Percentiles rank a stretch among this genome's conserved stretches.
Evolutionary conservation across 345 rosid species (phyloP).

Genomic region (Conringia planisiliqua): DNA sequence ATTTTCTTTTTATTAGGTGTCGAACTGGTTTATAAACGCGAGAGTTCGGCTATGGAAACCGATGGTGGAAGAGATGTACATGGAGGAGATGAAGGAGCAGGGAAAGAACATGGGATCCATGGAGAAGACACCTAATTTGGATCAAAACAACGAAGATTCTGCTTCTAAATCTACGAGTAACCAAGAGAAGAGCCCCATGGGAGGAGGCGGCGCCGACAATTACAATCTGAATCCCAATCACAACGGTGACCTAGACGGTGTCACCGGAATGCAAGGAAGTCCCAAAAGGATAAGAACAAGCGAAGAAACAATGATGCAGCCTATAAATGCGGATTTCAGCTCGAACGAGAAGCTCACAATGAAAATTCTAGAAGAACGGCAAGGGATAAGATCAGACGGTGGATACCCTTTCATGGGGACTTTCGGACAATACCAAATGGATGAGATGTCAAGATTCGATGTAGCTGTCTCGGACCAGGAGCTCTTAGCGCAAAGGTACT

Average conservation of each 20-base stretch:
- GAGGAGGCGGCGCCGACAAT: conserved; percentile 42
- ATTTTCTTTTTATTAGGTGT: conserved; percentile 52
- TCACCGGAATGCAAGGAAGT: conserved; percentile 57
- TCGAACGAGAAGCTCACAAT: conserved; percentile 45
- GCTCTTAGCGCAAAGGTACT: conserved; percentile 65
- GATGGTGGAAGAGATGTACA: conserved; percentile 98
- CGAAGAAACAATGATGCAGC: conserved; percentile 56
- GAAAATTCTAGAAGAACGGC: conserved; percentile 61
- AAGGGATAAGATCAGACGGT: conserved; percentile 47
- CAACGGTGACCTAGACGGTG: conserved; percentile 69
- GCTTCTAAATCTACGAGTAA: conserved; percentile 52
- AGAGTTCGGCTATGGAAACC: conserved; percentile 99
- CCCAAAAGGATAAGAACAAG: conserved; percentile 66
- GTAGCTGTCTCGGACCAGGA: conserved; percentile 54
- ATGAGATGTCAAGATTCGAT: conserved; percentile 68
- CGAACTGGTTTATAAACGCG: conserved; percentile 98
- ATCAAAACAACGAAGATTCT: conserved; percentile 58
- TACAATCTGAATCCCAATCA: conserved; percentile 55
- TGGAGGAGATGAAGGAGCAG: conserved; percentile 80
- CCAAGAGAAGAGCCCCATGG: conserved; percentile 45
- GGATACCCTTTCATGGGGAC: conserved; percentile 81
- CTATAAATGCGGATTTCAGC: conserved; percentile 32
- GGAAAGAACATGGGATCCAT: conserved; percentile 58
- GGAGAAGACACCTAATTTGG: conserved; percentile 53
- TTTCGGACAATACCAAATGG: conserved; percentile 90